A percentile compares a stretch with the other conserved stretches of the same genome.
Evolutionary conservation across 1,139 yeast species (phyloP).

Genomic region (Debaryomyces udenii): DNA sequence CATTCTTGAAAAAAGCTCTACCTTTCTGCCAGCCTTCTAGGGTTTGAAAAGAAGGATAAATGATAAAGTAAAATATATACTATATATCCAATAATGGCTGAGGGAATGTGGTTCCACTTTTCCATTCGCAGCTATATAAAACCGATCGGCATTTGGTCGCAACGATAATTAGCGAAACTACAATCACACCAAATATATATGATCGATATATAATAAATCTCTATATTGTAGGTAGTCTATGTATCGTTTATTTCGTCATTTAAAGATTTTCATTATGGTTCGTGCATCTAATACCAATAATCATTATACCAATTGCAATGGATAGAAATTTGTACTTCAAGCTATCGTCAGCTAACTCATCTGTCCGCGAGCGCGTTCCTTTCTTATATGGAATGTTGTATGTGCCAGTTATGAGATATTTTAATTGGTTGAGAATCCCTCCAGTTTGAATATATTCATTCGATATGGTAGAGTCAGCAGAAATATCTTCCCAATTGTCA

Average conservation of each 20-base stretch:
- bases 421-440: constrained; percentile 41
- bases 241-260: constrained; percentile 10
- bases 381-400: constrained; percentile 21
- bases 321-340: constrained; percentile 48
- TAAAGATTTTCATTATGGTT: constrained; percentile 18
- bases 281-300: constrained; percentile 45
- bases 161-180: neutral
- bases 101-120: constrained; percentile 20
- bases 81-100: neutral
- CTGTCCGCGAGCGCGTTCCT: constrained; percentile 23
- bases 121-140: constrained; percentile 7
- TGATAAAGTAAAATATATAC: too few relatives aligned
- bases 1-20: too few relatives aligned
- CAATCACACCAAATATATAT: neutral
- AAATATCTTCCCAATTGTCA: constrained; percentile 17
- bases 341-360: constrained; percentile 40
- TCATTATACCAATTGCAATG: constrained; percentile 47
- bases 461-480: constrained; percentile 14
- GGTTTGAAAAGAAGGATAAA: too few relatives aligned
- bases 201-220: neutral
- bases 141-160: constrained; percentile 4
- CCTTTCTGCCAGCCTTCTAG: too few relatives aligned
- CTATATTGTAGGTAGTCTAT: constrained; percentile 7
- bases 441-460: constrained; percentile 19
- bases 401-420: constrained; percentile 36